Evolutionary conservation across 176 grass and related monocot genomes (phyloP), one percentile per base, ranked within the genome.

Genomic region (Thinopyrum elongatum): DNA sequence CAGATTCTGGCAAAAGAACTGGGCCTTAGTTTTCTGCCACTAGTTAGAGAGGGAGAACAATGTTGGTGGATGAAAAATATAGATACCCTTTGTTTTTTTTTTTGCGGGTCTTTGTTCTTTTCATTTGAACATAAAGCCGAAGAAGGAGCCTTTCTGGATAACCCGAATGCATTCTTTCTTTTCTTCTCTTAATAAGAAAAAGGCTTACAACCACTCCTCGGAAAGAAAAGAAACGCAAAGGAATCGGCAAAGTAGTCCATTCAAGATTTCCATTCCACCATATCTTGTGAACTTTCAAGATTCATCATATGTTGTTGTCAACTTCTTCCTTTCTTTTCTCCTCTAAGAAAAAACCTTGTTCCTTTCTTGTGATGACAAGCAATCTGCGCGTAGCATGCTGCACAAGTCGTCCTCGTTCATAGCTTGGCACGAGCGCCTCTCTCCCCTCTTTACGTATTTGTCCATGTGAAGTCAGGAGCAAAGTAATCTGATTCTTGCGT

Each of bases 401-500:
- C 1, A 0, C 7, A 67, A 82, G 88, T 33, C 39, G 49, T 19
- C 49, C 1, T 53, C 19, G 13, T 46, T 15, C 44, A 27, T 10
- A 25, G 49, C 39, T 73, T 74, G 47, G 71, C 23, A 74, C 41
- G 71, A 29, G 41, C 16, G 71, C 71, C 4, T 74, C 41, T 7
- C 46, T 28, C 36, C 19, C 15, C 74, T 66, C 72, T 6, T 19
- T 64, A 46, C 55, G 46, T 47, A 10, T 69, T 46, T 76, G 35
- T 65, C 27, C n/a, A 51, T 80, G 61, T 11, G 22, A 39, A 85
- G 41, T 6, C 72, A 29, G 25, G 66, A 81, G 69, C 23, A 29
- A 86, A 55, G 74, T 10, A 16, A n/a, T 19, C 19, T 1, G 22
- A 79, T 47, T 67, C 89, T 74, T 90, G 80, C 42, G 69, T 53